Evolutionary conservation across 345 rosid species (phyloP).

Genomic region (Conringia planisiliqua): DNA sequence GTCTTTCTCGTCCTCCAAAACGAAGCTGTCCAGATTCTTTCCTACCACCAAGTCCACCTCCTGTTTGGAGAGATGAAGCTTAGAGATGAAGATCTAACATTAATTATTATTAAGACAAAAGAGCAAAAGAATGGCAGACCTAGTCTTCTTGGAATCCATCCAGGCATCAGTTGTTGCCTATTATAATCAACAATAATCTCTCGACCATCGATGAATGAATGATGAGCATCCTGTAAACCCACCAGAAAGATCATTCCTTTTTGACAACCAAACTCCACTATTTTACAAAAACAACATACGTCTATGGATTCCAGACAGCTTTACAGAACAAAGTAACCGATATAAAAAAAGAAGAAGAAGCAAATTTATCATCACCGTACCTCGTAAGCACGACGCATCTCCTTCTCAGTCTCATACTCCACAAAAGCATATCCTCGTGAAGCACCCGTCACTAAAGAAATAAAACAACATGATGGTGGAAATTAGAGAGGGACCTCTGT

Average conservation of each 20-base stretch:
- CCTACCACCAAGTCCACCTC: constrained; percentile 96
- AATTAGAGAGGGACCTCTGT: neutral
- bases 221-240: constrained; percentile 69
- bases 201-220: constrained; percentile 61
- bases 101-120: neutral
- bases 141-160: constrained; percentile 99
- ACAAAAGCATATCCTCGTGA: constrained; percentile 89
- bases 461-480: neutral
- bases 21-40: constrained; percentile 96
- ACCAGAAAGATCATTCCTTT: constrained; percentile 5
- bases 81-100: neutral
- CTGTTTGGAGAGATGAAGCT: constrained; percentile 34
- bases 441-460: constrained; percentile 73
- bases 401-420: constrained; percentile 78
- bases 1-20: constrained; percentile 96
- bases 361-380: constrained; percentile 32
- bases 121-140: constrained; percentile 41
- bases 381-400: constrained; percentile 84
- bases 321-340: neutral
- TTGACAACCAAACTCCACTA: neutral
- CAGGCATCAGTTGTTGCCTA: constrained; percentile 86
- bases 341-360: neutral
- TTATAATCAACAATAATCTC: constrained; percentile 87
- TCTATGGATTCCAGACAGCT: neutral
- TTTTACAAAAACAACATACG: neutral